Evolutionary conservation across 305 asterid species (phyloP), one percentile per base, ranked within the genome.

Genomic region (Fraxinus greggii): DNA sequence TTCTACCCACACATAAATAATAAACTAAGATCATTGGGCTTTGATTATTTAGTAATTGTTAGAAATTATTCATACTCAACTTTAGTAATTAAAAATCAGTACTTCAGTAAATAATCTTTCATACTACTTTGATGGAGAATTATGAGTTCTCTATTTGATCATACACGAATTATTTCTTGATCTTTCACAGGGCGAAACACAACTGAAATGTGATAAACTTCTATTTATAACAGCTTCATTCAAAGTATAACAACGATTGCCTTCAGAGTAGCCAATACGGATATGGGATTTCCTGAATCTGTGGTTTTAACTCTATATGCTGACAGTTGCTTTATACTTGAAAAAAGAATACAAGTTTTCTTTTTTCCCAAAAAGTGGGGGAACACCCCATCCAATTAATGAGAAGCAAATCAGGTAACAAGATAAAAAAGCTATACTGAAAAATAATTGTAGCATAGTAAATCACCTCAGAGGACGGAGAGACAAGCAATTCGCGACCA

Each of bases 401-500:
- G 70, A 61, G 15, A 23, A 61, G 29, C 31, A 77, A 72, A 38
- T 9, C 24, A 32, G 63, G 76, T 70, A 35, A 45, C 15, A 76
- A 24, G 24, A 1, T 6, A 24, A 63, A 74, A 80, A 72, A 70
- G 73, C 36, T 65, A 65, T 9, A 10, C 4, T 12, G 3, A 65
- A 26, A 26, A 65, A 65, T 65, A 65, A 19, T 65, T 65, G 17
- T 26, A 26, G 73, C 17, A 65, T 70, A 75, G 72, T 75, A 85
- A 78, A 7, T 85, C 82, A 93, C 98, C 98, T 90, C 91, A 42
- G 95, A 81, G 72, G 89, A 80, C 40, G 92, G 86, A 80, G 91
- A 90, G 80, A 89, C 90, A 2, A 93, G 95, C 86, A 92, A 86
- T 72, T 93, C 98, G 45, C 84, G 92, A 74, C 92, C 92, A 80